Conservation (phyloP, 805 yeast species). For the Starmerella apis region DNA sequence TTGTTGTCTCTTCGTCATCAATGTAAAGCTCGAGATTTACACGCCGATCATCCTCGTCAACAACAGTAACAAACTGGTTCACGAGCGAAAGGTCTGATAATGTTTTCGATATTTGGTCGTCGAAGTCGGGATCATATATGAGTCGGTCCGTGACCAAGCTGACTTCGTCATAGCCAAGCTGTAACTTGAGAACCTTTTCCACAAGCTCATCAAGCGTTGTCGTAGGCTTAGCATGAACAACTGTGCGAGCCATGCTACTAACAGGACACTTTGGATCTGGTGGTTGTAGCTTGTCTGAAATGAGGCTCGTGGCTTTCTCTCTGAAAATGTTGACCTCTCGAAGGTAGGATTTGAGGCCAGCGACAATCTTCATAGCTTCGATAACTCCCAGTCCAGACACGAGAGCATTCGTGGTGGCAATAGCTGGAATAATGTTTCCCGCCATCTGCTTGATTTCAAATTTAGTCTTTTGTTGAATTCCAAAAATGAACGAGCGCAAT, state of each 20-base stretch:
- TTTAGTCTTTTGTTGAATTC: slow-evolving; percentile 62
- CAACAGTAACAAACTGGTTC: slow-evolving; percentile 58
- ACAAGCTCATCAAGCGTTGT: slow-evolving; percentile 45
- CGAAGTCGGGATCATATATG: slow-evolving; percentile 78
- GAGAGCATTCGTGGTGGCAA: slow-evolving; percentile 94
- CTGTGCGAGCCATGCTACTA: slow-evolving; percentile 30
- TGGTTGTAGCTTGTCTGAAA: slow-evolving; percentile 48
- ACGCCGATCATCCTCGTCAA: slow-evolving; percentile 76
- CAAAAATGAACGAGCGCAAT: slow-evolving; percentile 78
- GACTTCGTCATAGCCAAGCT: slow-evolving; percentile 48
- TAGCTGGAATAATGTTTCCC: slow-evolving; percentile 96
- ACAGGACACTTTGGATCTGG: slow-evolving; percentile 69
- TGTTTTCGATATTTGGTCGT: slow-evolving; percentile 51
- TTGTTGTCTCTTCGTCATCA: slow-evolving; percentile 20
- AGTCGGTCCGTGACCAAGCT: slow-evolving; percentile 51
- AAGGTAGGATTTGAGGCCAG: slow-evolving; percentile 25
- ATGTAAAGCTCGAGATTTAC: slow-evolving; percentile 36
- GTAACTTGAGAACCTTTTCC: slow-evolving; percentile 35
- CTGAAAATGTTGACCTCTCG: slow-evolving; percentile 44
- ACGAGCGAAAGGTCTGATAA: slow-evolving; percentile 47
- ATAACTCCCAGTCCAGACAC: slow-evolving; percentile 81
- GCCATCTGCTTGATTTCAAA: slow-evolving; percentile 89
- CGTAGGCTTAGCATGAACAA: slow-evolving; percentile 22
- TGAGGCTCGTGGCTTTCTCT: slow-evolving; percentile 52
- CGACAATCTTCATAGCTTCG: slow-evolving; percentile 51